A percentile compares a stretch with the other conserved stretches of the same genome.
Evolutionary conservation across 2,329 filamentous ascomycete genomes (phyloP).

Genomic region (Ascochyta pisi): DNA sequence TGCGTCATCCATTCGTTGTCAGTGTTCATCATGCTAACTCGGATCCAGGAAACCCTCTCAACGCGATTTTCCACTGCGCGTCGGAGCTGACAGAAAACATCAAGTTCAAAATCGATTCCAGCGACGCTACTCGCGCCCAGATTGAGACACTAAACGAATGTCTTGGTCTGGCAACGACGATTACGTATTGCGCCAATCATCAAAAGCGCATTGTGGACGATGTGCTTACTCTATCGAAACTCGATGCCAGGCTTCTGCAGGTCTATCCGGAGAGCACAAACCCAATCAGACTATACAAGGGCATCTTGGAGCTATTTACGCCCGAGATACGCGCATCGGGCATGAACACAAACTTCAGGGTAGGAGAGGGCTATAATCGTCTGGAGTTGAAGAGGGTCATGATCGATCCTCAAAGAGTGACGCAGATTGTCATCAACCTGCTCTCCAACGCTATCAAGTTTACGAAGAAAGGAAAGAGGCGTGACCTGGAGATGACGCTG

Average conservation of each 20-base stretch:
- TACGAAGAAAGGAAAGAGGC: slow-evolving; percentile 24
- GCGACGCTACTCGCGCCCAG: slow-evolving; percentile 53
- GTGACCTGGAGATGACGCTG: slow-evolving; percentile 11
- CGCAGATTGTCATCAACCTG: slow-evolving; percentile 40
- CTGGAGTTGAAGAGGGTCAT: slow-evolving; percentile 64
- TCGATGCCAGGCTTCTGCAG: slow-evolving; percentile 31
- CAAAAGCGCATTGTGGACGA: slow-evolving; percentile 42
- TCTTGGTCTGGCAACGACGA: slow-evolving; percentile 49
- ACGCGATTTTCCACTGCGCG: slow-evolving; percentile 75
- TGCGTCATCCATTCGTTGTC: not conserved
- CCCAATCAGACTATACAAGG: slow-evolving; percentile 34
- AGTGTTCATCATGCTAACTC: not conserved
- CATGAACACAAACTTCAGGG: slow-evolving; percentile 67
- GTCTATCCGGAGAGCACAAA: slow-evolving; percentile 27
- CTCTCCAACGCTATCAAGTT: slow-evolving; percentile 46
- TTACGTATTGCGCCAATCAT: slow-evolving; percentile 38
- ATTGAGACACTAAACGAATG: slow-evolving; percentile 63
- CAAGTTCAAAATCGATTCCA: slow-evolving; percentile 55
- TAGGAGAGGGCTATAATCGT: slow-evolving; percentile 50
- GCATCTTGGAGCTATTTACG: slow-evolving; percentile 22
- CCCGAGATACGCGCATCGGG: slow-evolving; percentile 44
- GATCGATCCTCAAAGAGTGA: slow-evolving; percentile 47
- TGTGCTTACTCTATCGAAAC: slow-evolving; percentile 27
- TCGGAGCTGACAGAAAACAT: slow-evolving; percentile 66
- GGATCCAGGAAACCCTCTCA: slow-evolving; percentile 64